Evolutionary conservation across 1,139 yeast species (phyloP).

Genomic region (Saccharomyces hybrid): DNA sequence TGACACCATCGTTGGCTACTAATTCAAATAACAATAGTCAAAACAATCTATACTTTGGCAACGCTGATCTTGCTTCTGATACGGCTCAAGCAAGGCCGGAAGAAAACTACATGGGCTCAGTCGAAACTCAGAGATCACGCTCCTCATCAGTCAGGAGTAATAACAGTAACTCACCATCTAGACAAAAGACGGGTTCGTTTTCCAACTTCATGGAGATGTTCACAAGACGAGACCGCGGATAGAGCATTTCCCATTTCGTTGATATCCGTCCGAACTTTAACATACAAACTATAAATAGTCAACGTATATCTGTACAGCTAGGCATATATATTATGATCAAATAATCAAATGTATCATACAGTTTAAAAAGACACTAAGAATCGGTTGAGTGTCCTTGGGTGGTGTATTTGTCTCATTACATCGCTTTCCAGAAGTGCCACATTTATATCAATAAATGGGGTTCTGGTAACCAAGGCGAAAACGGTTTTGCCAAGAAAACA

Average conservation of each 20-base stretch:
- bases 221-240: slow-evolving; percentile 11
- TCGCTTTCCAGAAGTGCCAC: too few relatives aligned
- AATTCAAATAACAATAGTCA: slow-evolving; percentile 2
- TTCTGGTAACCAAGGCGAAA: too few relatives aligned
- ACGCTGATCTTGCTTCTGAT: neutral
- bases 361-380: neutral
- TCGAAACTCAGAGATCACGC: slow-evolving; percentile 9
- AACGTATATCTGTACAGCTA: neutral
- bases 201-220: slow-evolving; percentile 16
- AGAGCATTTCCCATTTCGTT: neutral
- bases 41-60: neutral
- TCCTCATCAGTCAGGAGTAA: slow-evolving; percentile 2
- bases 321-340: neutral
- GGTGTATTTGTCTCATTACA: too few relatives aligned
- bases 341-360: neutral
- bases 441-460: too few relatives aligned
- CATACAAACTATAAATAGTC: neutral
- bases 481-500: too few relatives aligned
- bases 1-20: slow-evolving; percentile 19
- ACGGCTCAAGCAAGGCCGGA: neutral
- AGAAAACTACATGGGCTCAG: slow-evolving; percentile 3
- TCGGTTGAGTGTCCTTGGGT: too few relatives aligned
- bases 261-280: neutral
- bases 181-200: slow-evolving; percentile 16
- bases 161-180: slow-evolving; percentile 5